Evolutionary conservation across 805 yeast species (phyloP).

Genomic region (Grigorovia yakushimaensis): DNA sequence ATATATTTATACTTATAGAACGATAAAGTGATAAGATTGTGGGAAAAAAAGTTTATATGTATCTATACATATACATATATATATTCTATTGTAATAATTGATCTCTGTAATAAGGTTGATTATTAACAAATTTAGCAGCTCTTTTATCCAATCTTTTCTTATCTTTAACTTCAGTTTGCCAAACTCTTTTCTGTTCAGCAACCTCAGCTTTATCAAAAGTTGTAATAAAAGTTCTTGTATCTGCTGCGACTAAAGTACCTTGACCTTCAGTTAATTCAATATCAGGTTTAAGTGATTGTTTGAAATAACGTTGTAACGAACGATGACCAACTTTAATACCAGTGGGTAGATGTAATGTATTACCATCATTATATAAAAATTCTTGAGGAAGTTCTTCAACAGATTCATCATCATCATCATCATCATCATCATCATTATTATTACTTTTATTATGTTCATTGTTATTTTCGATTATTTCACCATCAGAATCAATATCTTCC

Average conservation of each 20-base stretch:
- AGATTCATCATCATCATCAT: conserved; percentile 22
- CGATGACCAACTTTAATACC: conserved; percentile 86
- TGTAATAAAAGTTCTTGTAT: conserved; percentile 43
- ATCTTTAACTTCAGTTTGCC: conserved; percentile 54
- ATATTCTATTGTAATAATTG: conserved; percentile 51
- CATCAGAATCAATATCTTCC: conserved; percentile 24
- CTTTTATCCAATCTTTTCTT: conserved; percentile 41
- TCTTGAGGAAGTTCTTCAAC: conserved; percentile 30
- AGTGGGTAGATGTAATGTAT: conserved; percentile 68
- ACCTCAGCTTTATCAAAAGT: conserved; percentile 36
- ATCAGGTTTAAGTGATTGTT: conserved; percentile 60
- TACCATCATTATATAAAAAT: conserved; percentile 48
- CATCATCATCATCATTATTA: conserved; percentile 20
- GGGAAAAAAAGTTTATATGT: too few relatives aligned
- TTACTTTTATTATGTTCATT: too few relatives aligned
- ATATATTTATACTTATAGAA: too few relatives aligned
- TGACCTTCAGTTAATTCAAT: conserved; percentile 58
- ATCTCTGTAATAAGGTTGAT: conserved; percentile 85
- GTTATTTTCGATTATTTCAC: too few relatives aligned
- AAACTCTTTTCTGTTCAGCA: conserved; percentile 48
- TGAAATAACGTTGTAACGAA: conserved; percentile 66
- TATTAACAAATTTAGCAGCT: conserved; percentile 70
- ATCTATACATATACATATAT: too few relatives aligned
- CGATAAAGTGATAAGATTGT: too few relatives aligned
- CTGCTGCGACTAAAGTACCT: conserved; percentile 81